Percentiles rank a stretch among this genome's conserved stretches.
These are phyloP conservation scores for Puccinia horiana DNA, from an alignment of 1,284 basidiomycete species.

Conservation along the genomic window DNA sequence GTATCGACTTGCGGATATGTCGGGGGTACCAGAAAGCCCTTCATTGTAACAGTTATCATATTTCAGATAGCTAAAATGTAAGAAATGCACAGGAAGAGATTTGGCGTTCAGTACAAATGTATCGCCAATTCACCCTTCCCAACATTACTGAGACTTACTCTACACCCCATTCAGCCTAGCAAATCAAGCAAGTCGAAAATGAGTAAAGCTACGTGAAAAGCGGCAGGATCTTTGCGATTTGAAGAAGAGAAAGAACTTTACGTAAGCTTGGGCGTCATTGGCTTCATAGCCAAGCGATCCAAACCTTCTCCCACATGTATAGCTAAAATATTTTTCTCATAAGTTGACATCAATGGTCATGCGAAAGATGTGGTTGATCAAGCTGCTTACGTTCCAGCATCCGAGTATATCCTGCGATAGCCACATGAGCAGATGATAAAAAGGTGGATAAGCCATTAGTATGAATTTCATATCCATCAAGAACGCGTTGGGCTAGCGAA, in stretches of 20 bases:
- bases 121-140: not conserved
- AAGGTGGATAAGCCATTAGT: not conserved
- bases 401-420: conserved; percentile 62
- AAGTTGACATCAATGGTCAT: not conserved
- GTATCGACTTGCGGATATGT: conserved; percentile 62
- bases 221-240: not conserved
- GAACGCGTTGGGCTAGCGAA: not conserved
- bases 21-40: conserved; percentile 61
- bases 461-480: not conserved
- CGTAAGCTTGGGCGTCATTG: conserved; percentile 61
- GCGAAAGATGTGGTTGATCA: not conserved
- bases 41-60: conserved; percentile 59
- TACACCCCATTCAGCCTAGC: conserved; percentile 62
- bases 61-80: conserved; percentile 24
- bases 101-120: too few relatives aligned
- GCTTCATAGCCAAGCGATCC: conserved; percentile 63
- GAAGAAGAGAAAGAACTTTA: not conserved
- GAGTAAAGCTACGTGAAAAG: not conserved
- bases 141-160: conserved; percentile 58
- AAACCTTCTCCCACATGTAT: conserved; percentile 62
- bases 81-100: not conserved
- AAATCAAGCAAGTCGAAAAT: conserved; percentile 41
- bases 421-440: not conserved
- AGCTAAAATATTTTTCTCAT: conserved; percentile 33
- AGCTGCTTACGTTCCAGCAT: conserved; percentile 59